Evolutionary conservation across 495 filamentous ascomycete genomes (phyloP).

Genomic region (Aspergillus campestris): DNA sequence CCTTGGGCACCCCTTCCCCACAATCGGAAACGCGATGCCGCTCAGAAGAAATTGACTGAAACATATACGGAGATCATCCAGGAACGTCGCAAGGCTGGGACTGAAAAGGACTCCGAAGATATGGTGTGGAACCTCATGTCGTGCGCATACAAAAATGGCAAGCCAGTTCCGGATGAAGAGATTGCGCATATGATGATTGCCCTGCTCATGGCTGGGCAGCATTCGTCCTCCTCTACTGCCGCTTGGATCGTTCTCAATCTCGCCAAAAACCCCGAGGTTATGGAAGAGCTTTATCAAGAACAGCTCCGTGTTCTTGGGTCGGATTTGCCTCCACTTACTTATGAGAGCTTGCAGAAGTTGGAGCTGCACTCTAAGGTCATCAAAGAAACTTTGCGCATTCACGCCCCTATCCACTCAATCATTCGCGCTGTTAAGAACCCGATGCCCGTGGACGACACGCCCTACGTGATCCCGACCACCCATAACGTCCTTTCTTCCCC

Average conservation of each 20-base stretch:
- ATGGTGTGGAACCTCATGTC: constrained; percentile 66
- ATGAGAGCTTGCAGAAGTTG: constrained; percentile 45
- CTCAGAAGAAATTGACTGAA: constrained; percentile 48
- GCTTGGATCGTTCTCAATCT: constrained; percentile 55
- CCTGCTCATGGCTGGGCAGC: constrained; percentile 57
- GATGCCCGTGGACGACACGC: constrained; percentile 40
- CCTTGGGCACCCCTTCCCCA: constrained; percentile 55
- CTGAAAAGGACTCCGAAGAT: constrained; percentile 47
- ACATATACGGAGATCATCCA: constrained; percentile 54
- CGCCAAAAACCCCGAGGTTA: constrained; percentile 45
- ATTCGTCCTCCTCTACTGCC: constrained; percentile 51
- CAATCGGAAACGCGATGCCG: constrained; percentile 51
- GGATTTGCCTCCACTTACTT: constrained; percentile 44
- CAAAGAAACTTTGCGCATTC: constrained; percentile 54
- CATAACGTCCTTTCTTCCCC: constrained; percentile 43
- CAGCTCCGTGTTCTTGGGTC: constrained; percentile 43
- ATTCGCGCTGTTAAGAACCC: constrained; percentile 55
- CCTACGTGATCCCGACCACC: constrained; percentile 39
- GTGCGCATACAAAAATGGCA: constrained; percentile 55
- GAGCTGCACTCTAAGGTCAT: constrained; percentile 50
- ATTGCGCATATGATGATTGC: constrained; percentile 64
- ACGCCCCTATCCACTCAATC: constrained; percentile 57
- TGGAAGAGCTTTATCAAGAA: constrained; percentile 51
- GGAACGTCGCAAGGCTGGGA: constrained; percentile 38
- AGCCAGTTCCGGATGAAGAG: constrained; percentile 50